A percentile compares a stretch with the other conserved stretches of the same genome.
Evolutionary conservation across 805 yeast genomes (phyloP).

Genomic region (Candida railenensis): DNA sequence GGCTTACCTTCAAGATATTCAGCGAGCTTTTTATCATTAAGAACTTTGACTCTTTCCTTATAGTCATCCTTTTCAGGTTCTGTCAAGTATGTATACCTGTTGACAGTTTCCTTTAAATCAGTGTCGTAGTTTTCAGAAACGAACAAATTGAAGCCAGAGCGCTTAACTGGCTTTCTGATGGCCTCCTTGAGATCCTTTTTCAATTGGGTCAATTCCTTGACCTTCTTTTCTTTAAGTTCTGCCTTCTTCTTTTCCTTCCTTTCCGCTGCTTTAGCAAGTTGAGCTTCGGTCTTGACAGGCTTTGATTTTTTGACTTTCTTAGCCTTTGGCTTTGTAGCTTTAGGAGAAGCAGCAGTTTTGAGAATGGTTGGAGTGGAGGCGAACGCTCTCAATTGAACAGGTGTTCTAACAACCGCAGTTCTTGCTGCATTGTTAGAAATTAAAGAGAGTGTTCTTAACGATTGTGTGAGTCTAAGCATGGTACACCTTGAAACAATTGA

Average conservation of each 20-base stretch:
- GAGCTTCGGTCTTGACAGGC: constrained; percentile 6
- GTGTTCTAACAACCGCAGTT: not conserved
- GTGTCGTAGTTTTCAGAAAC: constrained; percentile 19
- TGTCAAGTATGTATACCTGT: constrained; percentile 26
- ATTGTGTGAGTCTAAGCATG: constrained; percentile 1
- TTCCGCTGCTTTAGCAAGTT: constrained; percentile 5
- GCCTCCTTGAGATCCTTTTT: constrained; percentile 8
- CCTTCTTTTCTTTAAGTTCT: constrained; percentile 12
- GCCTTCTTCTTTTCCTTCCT: constrained; percentile 9
- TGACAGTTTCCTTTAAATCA: constrained; percentile 1
- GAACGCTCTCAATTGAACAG: constrained; percentile 1
- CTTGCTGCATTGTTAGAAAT: not conserved
- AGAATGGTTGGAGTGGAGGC: constrained; percentile 1
- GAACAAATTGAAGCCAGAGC: constrained; percentile 22
- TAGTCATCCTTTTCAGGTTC: constrained; percentile 27
- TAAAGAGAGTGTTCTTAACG: not conserved
- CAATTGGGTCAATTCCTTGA: constrained; percentile 6
- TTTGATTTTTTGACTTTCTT: constrained; percentile 11
- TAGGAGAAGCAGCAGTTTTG: not conserved
- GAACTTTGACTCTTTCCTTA: constrained; percentile 19
- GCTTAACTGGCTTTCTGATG: constrained; percentile 3
- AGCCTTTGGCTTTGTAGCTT: constrained; percentile 8
- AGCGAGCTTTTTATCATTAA: not conserved
- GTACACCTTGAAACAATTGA: not conserved
- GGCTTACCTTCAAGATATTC: constrained; percentile 33